Evolutionary conservation across 2,329 filamentous ascomycete species (phyloP), one percentile per base, ranked within the genome.

Genomic region (Fusarium sp.): DNA sequence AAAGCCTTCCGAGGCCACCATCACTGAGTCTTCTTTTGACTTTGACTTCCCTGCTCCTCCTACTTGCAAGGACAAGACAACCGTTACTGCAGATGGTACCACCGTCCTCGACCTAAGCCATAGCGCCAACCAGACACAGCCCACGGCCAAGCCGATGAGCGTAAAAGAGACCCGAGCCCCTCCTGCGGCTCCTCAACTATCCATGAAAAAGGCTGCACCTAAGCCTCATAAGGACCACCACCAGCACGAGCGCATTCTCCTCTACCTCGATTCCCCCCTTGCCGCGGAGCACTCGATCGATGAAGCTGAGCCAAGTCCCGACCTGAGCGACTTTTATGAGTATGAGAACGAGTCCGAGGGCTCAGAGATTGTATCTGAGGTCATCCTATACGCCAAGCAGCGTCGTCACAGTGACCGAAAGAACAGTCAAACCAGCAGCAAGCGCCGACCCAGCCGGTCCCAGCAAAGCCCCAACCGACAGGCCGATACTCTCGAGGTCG

Each of bases 301-400:
- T 1, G 77, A 78, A n/a, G 64, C 69, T 4, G 82, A 84, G 64
- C 80, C 82, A 1, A 83, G 79, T 56, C 82, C 80, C 4, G 82
- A 85, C 47, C 70, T 84, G 61, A 82, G 82, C 65, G 84, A 85
- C 70, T 84, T 84, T n/a, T 79, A 80, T 71, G 81, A 81, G 4
- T 82, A 80, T 40, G 81, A 82, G 10, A 71, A 68, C 22, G 75
- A 77, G 36, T 76, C 77, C 2, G 74, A 78, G n/a, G 65, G 50
- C 10, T 65, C 66, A 18, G 73, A 77, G 22, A 62, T 67, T 20
- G 65, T 73, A 18, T 68, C 77, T 2, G 69, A 78, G 60, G 73
- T 56, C 31, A 60, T 71, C 45, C 63, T 62, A 20, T 73, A 74
- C 18, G 36, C 70, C 7, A 69, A 73, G n/a, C 72, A 74, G 52